Evolutionary conservation across 768 basidiomycete genomes (phyloP).

Genomic region (Vararia minispora): DNA sequence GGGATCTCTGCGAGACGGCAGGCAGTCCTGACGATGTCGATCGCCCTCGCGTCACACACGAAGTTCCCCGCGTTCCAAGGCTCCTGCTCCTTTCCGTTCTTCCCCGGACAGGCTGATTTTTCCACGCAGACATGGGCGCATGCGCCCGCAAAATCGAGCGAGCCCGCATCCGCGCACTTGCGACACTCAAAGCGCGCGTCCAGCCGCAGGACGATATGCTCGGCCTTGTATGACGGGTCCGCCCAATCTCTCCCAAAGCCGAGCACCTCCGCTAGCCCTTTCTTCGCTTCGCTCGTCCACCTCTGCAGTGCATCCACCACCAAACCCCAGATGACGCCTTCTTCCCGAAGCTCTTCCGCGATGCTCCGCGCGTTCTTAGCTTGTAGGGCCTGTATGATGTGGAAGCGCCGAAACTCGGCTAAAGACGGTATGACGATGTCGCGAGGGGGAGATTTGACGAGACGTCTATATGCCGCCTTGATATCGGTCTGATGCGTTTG

Average conservation of each 20-base stretch:
- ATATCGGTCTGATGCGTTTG: too few species aligned
- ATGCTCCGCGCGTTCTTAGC: conserved; percentile 13
- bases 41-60: conserved; percentile 46
- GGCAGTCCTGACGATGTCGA: too few species aligned
- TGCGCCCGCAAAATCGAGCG: conserved; percentile 45
- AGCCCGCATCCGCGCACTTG: conserved; percentile 27
- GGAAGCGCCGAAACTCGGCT: conserved; percentile 36
- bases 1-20: not conserved
- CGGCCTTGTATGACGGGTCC: conserved; percentile 28
- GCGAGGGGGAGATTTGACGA: too few species aligned
- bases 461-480: too few species aligned
- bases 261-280: conserved; percentile 31
- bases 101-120: too few species aligned
- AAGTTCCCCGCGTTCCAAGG: conserved; percentile 44
- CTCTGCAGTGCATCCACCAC: conserved; percentile 32
- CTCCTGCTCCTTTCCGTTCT: conserved; percentile 19
- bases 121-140: conserved; percentile 49
- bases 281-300: conserved; percentile 38
- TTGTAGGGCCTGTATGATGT: conserved; percentile 29
- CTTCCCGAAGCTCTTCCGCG: conserved; percentile 16
- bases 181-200: conserved; percentile 49
- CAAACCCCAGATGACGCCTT: conserved; percentile 23
- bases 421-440: conserved; percentile 32
- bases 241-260: conserved; percentile 47
- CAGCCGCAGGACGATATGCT: conserved; percentile 48